Evolutionary conservation across 768 basidiomycete species (phyloP).

Genomic region (Tylopilus subfusipes): DNA sequence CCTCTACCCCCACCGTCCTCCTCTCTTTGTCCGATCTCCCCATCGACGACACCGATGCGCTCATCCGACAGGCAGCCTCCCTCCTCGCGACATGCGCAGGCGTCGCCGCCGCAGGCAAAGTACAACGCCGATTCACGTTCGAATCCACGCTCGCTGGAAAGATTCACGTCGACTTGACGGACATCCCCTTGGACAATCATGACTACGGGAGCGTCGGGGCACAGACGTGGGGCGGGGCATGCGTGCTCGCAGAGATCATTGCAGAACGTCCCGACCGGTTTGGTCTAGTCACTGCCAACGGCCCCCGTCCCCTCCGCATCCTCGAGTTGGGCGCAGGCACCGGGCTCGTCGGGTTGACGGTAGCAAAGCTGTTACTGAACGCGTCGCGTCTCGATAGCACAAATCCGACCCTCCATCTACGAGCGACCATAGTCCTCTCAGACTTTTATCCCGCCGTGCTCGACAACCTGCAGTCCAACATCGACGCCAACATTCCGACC

Average conservation of each 20-base stretch:
- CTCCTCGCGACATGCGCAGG: slow-evolving; percentile 65
- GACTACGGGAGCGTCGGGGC: slow-evolving; percentile 74
- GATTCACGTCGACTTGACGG: slow-evolving; percentile 50
- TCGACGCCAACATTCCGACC: slow-evolving; percentile 22
- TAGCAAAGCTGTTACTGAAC: slow-evolving; percentile 33
- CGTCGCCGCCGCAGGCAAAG: slow-evolving; percentile 55
- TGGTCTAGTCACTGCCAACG: slow-evolving; percentile 29
- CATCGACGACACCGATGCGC: slow-evolving; percentile 26
- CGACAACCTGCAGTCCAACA: slow-evolving; percentile 45
- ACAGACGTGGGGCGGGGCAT: slow-evolving; percentile 88
- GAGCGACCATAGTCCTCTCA: slow-evolving; percentile 37
- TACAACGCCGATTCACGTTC: slow-evolving; percentile 55
- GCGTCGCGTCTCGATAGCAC: neutral
- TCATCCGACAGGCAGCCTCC: slow-evolving; percentile 55
- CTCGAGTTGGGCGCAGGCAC: slow-evolving; percentile 60
- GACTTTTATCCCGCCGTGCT: slow-evolving; percentile 51
- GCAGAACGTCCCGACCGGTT: slow-evolving; percentile 53
- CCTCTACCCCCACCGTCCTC: too few relatives aligned
- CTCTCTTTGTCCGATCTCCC: neutral
- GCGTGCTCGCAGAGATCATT: slow-evolving; percentile 74
- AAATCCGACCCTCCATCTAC: neutral
- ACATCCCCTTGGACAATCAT: slow-evolving; percentile 66
- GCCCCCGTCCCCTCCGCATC: slow-evolving; percentile 31
- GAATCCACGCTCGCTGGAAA: slow-evolving; percentile 8
- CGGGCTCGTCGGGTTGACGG: slow-evolving; percentile 46